Evolutionary conservation across 2,329 filamentous ascomycete species (phyloP).

Genomic region (Microthyrium microscopicum): DNA sequence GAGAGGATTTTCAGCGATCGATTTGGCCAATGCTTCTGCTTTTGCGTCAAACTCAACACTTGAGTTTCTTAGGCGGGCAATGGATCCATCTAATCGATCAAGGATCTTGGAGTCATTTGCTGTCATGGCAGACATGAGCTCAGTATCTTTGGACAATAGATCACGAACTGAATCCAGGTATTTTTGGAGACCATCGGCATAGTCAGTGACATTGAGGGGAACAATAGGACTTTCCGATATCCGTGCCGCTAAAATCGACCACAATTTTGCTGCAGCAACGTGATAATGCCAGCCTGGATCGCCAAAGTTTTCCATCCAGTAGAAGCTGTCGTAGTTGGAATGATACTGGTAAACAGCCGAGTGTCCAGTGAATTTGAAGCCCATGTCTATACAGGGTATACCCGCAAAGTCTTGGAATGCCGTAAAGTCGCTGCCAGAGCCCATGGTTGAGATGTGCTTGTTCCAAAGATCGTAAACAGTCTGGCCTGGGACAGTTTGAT

Average conservation of each 20-base stretch:
- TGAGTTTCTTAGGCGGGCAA: constrained; percentile 30
- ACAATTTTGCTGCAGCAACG: constrained; percentile 29
- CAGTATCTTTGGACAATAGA: constrained; percentile 13
- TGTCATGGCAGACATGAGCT: constrained; percentile 24
- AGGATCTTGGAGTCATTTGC: too few relatives aligned
- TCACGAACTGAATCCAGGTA: constrained; percentile 27
- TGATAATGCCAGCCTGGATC: constrained; percentile 48
- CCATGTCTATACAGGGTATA: constrained; percentile 31
- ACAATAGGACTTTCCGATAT: constrained; percentile 31
- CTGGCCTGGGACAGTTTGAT: constrained; percentile 54
- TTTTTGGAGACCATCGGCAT: constrained; percentile 22
- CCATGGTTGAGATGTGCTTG: constrained; percentile 38
- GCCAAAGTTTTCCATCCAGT: constrained; percentile 69
- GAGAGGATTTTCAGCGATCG: constrained; percentile 34
- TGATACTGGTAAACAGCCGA: constrained; percentile 53
- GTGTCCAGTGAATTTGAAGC: constrained; percentile 22
- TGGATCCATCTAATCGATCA: constrained; percentile 35
- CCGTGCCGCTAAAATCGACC: constrained; percentile 27
- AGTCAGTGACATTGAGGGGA: constrained; percentile 30
- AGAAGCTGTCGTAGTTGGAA: constrained; percentile 67
- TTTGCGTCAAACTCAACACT: constrained; percentile 33
- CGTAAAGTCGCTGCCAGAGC: constrained; percentile 34
- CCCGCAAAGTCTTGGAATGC: constrained; percentile 37
- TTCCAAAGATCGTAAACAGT: constrained; percentile 50
- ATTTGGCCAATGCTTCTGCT: constrained; percentile 23